These are phyloP conservation scores for Trametes versicolor DNA, from an alignment of 1,284 basidiomycete species.

Conservation along the genomic window DNA sequence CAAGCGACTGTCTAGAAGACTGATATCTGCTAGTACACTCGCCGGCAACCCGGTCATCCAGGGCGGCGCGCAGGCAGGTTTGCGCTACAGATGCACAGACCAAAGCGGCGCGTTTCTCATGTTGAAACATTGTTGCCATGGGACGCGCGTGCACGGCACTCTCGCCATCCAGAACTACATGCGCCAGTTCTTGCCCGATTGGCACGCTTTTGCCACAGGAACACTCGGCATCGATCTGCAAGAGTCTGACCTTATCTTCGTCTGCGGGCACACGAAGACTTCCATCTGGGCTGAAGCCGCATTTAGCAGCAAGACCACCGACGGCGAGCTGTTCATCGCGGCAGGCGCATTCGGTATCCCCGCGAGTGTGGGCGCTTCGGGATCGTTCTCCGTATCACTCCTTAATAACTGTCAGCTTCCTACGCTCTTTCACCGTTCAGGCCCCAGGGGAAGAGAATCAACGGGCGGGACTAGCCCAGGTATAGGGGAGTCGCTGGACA, in stretches of 20 bases:
- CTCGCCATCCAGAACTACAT: constrained; percentile 10
- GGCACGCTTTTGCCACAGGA: constrained; percentile 18
- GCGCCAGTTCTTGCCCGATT: constrained; percentile 2
- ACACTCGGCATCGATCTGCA: constrained; percentile 7
- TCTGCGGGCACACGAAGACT: constrained; percentile 10
- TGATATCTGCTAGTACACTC: too few relatives aligned
- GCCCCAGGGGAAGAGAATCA: neutral
- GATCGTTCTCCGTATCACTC: neutral
- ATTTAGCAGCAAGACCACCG: constrained; percentile 4
- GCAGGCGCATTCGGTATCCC: too few relatives aligned
- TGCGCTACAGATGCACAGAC: constrained; percentile 17
- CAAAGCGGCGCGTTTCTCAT: constrained; percentile 21
- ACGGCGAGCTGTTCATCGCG: neutral
- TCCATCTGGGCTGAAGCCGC: constrained; percentile 2
- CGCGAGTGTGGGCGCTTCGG: neutral
- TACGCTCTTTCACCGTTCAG: neutral
- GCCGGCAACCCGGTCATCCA: neutral
- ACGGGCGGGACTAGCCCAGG: neutral
- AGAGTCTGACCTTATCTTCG: constrained; percentile 10
- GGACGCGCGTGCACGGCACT: constrained; percentile 2
- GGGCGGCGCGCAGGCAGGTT: neutral
- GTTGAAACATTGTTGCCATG: constrained; percentile 13
- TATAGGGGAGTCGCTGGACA: too few relatives aligned
- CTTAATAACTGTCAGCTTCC: neutral
- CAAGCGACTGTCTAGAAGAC: too few relatives aligned